Conservation (phyloP, 2,329 filamentous ascomycete species). For the Fusarium burgessii region DNA sequence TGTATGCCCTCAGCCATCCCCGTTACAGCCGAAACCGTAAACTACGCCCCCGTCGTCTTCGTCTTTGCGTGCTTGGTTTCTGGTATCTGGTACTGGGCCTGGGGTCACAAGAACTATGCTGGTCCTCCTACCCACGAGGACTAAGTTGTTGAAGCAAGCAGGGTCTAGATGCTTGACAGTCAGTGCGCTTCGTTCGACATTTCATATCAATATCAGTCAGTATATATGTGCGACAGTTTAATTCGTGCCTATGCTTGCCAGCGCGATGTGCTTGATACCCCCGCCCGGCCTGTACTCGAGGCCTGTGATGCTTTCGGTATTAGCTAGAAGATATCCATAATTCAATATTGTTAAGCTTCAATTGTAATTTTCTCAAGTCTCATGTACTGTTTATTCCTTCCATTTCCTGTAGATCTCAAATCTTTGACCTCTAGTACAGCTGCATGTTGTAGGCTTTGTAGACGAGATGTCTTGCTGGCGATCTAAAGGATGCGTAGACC, state of each 20-base stretch:
- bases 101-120: constrained; percentile 26
- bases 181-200: constrained; percentile 22
- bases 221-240: constrained; percentile 20
- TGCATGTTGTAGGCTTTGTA: background rate
- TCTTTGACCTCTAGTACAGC: background rate
- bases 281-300: background rate
- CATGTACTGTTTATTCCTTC: too few relatives aligned
- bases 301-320: background rate
- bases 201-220: constrained; percentile 17
- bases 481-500: background rate
- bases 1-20: constrained; percentile 23
- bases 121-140: constrained; percentile 52
- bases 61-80: constrained; percentile 11
- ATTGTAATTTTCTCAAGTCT: background rate
- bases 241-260: constrained; percentile 11
- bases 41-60: constrained; percentile 24
- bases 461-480: rapidly evolving
- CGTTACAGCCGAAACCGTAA: background rate
- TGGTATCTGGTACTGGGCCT: constrained; percentile 23
- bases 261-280: constrained; percentile 33
- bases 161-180: constrained; percentile 26
- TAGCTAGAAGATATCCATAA: constrained; percentile 21
- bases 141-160: constrained; percentile 26
- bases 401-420: background rate
- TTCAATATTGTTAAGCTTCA: constrained; percentile 18